phyloP scores from a whole-genome alignment of 768 basidiomycete genomes.

The Dacryopinax spathularia region DNA sequence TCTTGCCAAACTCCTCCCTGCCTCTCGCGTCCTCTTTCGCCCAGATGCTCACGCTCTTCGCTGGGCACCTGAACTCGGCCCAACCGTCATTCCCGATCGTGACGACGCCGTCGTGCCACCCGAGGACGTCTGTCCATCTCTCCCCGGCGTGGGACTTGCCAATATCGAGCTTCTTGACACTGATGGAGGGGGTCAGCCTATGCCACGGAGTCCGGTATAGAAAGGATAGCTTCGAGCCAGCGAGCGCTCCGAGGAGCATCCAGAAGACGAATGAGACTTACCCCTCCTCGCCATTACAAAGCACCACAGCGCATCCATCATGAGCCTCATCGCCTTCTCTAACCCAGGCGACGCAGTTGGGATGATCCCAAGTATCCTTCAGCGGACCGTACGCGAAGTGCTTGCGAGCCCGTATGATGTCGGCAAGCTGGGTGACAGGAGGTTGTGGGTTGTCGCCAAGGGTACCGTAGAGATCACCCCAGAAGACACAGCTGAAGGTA shows the following conservation, averaged over 20 bases:
- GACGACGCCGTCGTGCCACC: slow-evolving; percentile 32
- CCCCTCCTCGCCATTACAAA: slow-evolving; percentile 40
- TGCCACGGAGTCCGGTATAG: too few relatives aligned
- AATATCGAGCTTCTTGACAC: slow-evolving; percentile 5
- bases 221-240: too few relatives aligned
- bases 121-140: slow-evolving; percentile 32
- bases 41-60: slow-evolving; percentile 29
- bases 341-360: slow-evolving; percentile 63
- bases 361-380: slow-evolving; percentile 41
- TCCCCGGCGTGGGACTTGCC: slow-evolving; percentile 29
- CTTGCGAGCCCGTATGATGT: slow-evolving; percentile 49
- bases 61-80: slow-evolving; percentile 30
- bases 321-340: slow-evolving; percentile 42
- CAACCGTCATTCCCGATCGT: slow-evolving; percentile 33
- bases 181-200: background rate
- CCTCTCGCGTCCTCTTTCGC: slow-evolving; percentile 28
- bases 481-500: slow-evolving; percentile 60
- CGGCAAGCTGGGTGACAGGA: slow-evolving; percentile 36
- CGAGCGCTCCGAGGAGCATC: background rate
- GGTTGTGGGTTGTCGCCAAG: slow-evolving; percentile 46
- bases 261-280: slow-evolving; percentile 2
- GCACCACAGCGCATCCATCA: slow-evolving; percentile 52
- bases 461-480: slow-evolving; percentile 68
- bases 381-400: slow-evolving; percentile 50
- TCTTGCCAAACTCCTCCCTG: slow-evolving; percentile 27